phyloP scores from a whole-genome alignment of 139 green algal genomes.

The Zygnema cylindricum region DNA sequence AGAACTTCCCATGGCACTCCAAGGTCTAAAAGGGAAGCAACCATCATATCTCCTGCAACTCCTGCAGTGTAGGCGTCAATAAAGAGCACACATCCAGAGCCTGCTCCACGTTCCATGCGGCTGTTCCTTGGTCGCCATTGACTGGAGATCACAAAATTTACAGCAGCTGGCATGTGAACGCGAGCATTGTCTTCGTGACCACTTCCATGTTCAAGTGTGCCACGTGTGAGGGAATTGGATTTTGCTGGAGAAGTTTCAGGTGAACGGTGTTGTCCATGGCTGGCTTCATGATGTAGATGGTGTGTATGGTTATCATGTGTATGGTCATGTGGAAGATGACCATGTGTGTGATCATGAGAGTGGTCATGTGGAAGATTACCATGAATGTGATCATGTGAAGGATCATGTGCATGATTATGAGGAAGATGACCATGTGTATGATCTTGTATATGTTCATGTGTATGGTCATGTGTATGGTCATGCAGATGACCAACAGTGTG shows the following conservation, averaged over 20 bases:
- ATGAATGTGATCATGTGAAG: neutral
- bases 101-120: slow-evolving; percentile 24
- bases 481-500: neutral
- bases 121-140: slow-evolving; percentile 16
- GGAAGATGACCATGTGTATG: slow-evolving; percentile 18
- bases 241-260: neutral
- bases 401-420: slow-evolving; percentile 1
- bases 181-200: neutral
- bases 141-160: neutral
- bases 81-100: slow-evolving; percentile 41
- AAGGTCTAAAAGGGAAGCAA: slow-evolving; percentile 86
- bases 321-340: slow-evolving; percentile 3
- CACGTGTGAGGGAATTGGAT: neutral
- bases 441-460: slow-evolving; percentile 1
- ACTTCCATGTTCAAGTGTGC: slow-evolving; percentile 18
- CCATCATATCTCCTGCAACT: slow-evolving; percentile 63
- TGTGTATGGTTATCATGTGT: neutral
- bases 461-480: neutral
- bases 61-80: slow-evolving; percentile 44
- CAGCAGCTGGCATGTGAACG: neutral
- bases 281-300: neutral
- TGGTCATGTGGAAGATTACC: neutral
- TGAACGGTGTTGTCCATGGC: neutral
- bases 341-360: neutral
- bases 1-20: slow-evolving; percentile 73